Conservation (phyloP, 1,139 yeast species). For the Protomyces macrosporus region DNA sequence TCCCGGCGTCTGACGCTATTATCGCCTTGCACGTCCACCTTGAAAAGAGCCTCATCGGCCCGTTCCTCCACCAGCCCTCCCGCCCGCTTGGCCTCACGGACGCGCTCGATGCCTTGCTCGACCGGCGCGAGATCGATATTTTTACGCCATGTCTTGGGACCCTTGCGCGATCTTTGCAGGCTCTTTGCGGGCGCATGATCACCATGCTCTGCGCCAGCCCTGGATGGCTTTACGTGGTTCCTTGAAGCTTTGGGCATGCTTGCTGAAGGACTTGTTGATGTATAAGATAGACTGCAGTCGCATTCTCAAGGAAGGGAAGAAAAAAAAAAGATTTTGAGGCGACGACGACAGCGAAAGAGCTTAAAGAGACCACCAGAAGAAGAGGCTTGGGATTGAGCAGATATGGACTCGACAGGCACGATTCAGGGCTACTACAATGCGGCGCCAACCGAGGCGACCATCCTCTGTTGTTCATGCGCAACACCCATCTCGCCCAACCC, state of each 20-base stretch:
- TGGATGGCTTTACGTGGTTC: conserved; percentile 15
- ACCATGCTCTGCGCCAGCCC: background rate
- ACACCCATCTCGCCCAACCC: conserved; percentile 83
- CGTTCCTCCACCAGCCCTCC: conserved; percentile 37
- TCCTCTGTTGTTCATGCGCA: conserved; percentile 97
- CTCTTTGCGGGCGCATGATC: conserved; percentile 26
- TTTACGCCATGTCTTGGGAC: conserved; percentile 93
- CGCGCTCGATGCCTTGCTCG: conserved; percentile 62
- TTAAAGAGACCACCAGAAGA: background rate
- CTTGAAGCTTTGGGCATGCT: conserved; percentile 9
- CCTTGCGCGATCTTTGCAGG: conserved; percentile 74
- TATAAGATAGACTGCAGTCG: no score
- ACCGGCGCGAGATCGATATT: conserved; percentile 80
- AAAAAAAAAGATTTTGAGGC: background rate
- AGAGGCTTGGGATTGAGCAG: background rate
- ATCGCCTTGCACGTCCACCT: conserved; percentile 68
- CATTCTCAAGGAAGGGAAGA: background rate
- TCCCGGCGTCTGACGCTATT: conserved; percentile 40
- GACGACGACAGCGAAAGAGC: background rate
- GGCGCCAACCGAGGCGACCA: conserved; percentile 46
- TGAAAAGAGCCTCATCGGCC: conserved; percentile 48
- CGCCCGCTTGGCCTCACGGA: conserved; percentile 59
- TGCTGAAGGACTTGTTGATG: no score
- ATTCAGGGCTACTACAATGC: conserved; percentile 23
- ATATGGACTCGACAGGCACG: conserved; percentile 1